Conservation (phyloP, 441 rosid species). For the Raphanus hybrid region DNA sequence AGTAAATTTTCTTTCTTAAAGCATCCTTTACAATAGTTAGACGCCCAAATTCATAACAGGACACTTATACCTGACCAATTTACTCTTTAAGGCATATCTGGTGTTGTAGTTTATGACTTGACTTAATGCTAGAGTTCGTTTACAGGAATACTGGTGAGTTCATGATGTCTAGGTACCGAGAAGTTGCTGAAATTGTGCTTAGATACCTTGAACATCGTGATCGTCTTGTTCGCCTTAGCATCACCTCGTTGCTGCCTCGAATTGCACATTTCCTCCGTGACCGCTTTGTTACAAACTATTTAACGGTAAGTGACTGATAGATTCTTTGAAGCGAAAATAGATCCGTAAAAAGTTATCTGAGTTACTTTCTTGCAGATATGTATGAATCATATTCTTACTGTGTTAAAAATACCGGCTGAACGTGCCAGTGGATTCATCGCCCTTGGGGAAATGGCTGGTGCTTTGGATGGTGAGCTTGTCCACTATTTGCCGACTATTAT, state of each 20-base stretch:
- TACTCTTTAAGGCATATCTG: conserved; percentile 11
- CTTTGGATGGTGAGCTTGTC: conserved; percentile 96
- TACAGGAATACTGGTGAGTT: conserved; percentile 99
- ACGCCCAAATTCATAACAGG: conserved; percentile 10
- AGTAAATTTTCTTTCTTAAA: conserved; percentile 15
- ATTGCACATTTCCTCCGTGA: conserved; percentile 99
- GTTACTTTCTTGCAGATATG: conserved; percentile 70
- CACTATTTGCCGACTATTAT: conserved; percentile 98
- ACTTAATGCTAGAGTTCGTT: conserved; percentile 36
- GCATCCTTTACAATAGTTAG: conserved; percentile 16
- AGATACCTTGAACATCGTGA: conserved; percentile 95
- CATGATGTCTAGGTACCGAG: conserved; percentile 99
- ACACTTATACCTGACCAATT: conserved; percentile 22
- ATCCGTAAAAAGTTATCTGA: conserved; percentile 20
- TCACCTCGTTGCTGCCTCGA: conserved; percentile 97
- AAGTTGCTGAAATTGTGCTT: conserved; percentile 98
- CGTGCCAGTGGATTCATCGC: conserved; percentile 99
- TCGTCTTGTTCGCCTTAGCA: conserved; percentile 99
- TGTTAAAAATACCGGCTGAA: conserved; percentile 88
- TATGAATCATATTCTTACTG: conserved; percentile 97
- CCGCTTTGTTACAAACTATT: conserved; percentile 95
- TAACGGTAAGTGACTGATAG: conserved; percentile 63
- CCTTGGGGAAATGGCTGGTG: conserved; percentile 99
- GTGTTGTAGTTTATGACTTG: conserved; percentile 30
- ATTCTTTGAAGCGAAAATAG: conserved; percentile 30